phyloP scores from a whole-genome alignment of 192 early-diverging fungal species.

The Umbelopsis ramanniana region DNA sequence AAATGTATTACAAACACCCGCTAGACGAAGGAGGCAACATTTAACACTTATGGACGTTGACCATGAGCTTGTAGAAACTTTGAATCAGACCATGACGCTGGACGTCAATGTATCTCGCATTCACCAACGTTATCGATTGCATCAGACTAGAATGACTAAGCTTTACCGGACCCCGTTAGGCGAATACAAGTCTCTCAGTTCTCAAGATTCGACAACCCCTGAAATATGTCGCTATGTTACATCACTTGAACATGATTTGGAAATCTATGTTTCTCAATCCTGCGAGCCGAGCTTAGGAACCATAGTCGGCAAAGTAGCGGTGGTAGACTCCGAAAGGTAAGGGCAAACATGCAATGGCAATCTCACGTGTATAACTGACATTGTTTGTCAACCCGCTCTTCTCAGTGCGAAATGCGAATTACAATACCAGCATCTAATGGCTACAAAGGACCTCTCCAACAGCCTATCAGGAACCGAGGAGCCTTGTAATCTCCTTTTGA shows the following conservation, averaged over 20 bases:
- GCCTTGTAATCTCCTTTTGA: constrained; percentile 2
- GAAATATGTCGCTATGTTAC: background rate
- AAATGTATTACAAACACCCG: background rate
- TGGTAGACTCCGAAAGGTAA: background rate
- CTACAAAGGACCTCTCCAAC: constrained; percentile 1
- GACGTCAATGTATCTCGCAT: background rate
- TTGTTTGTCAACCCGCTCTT: too few species aligned
- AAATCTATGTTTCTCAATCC: constrained; percentile 2
- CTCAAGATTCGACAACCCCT: background rate
- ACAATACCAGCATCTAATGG: background rate
- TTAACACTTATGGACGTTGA: background rate
- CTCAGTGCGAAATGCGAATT: background rate
- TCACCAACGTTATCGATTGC: background rate
- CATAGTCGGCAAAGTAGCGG: background rate
- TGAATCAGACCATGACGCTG: background rate
- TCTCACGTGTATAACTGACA: too few species aligned
- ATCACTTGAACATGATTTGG: background rate
- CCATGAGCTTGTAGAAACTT: background rate
- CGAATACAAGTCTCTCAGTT: background rate
- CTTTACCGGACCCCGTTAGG: background rate
- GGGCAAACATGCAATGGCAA: too few species aligned
- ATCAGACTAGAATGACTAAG: constrained; percentile 6
- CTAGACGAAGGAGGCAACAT: background rate
- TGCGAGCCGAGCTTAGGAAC: background rate
- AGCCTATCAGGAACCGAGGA: background rate